Evolutionary conservation across 805 yeast genomes (phyloP), one percentile per base, ranked within the genome.

Genomic region (Peterozyma xylosa): DNA sequence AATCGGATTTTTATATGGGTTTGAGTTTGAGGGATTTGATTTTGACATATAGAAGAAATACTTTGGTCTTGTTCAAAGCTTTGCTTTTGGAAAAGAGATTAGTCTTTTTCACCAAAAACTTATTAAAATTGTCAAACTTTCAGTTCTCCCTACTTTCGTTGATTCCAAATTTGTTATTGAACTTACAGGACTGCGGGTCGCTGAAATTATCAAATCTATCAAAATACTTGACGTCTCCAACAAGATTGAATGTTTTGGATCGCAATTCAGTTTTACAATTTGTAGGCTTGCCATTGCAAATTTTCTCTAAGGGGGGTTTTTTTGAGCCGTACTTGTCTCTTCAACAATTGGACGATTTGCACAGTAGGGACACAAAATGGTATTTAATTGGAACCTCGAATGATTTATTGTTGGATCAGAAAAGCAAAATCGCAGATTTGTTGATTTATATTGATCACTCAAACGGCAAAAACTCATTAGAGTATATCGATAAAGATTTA

Each of bases 291-390:
- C 99, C 99, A 0, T 66, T 93, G 41, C 90, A 84, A 53, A 61
- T 89, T 1, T 93, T 93, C 62, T 88, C 88, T 41, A 76, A 78
- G 51, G 95, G 95, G 37, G 89, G 95, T 1, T 72, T 91, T 47
- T 90, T 95, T 71, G 82, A 84, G 52, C 98, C 99, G 2, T 93
- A 91, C 63, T 72, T 90, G n/a, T 95, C 98, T 0, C 66, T 93
- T 44, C 99, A 91, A 60, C 98, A 91, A 57, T 66, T 91, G 45
- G 85, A 84, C 42, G 89, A 85, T 52, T 67, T 93, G 42, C 69
- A 67, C 30, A 71, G 74, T 16, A 65, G 68, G 1, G 74, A 71
- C 41, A 74, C 90, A 0, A 66, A 72, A 33, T 79, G 80, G 57
- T 93, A 78, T 51, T 65, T 86, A 56, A 74, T 87, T 40, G 99